A percentile compares a stretch with the other conserved stretches of the same genome.
Conservation (phyloP, 352 stramenopile species). For the Phytophthora pisi region DNA sequence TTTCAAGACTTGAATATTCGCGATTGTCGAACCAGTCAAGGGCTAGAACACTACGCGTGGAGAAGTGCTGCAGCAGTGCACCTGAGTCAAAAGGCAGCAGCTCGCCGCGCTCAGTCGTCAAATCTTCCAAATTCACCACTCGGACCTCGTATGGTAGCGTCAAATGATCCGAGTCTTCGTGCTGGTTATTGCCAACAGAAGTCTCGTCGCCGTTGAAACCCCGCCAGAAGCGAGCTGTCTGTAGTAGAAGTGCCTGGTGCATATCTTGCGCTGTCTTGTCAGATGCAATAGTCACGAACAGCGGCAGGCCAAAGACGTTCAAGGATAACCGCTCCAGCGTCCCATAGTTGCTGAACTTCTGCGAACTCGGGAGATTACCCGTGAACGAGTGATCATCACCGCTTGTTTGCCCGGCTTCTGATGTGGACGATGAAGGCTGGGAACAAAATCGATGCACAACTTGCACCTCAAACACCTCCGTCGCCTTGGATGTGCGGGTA, state of each 20-base stretch:
- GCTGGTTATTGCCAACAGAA: constrained; percentile 6
- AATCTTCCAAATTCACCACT: constrained; percentile 67
- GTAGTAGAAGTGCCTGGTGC: constrained; percentile 67
- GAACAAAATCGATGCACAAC: constrained; percentile 61
- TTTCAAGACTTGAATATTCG: constrained; percentile 37
- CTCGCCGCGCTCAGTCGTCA: constrained; percentile 43
- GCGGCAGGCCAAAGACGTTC: constrained; percentile 66
- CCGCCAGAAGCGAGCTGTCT: constrained; percentile 63
- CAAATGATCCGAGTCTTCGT: background rate
- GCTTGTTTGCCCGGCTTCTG: constrained; percentile 27
- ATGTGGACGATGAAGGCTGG: constrained; percentile 3
- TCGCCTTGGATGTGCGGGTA: constrained; percentile 42
- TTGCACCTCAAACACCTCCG: constrained; percentile 81
- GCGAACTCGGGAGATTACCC: constrained; percentile 25
- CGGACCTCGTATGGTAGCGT: constrained; percentile 58
- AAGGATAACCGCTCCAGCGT: constrained; percentile 26
- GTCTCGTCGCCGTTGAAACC: constrained; percentile 12
- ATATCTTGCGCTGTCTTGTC: constrained; percentile 69
- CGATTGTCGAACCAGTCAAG: constrained; percentile 66
- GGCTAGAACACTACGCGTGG: constrained; percentile 75
- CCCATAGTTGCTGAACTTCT: constrained; percentile 18
- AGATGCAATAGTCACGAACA: constrained; percentile 81
- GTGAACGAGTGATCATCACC: constrained; percentile 18
- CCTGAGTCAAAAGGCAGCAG: constrained; percentile 54
- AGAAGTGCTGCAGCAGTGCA: constrained; percentile 73